A percentile compares a stretch with the other conserved stretches of the same genome.
Conservation (phyloP, 768 basidiomycete species). For the Tylopilus felleus region DNA sequence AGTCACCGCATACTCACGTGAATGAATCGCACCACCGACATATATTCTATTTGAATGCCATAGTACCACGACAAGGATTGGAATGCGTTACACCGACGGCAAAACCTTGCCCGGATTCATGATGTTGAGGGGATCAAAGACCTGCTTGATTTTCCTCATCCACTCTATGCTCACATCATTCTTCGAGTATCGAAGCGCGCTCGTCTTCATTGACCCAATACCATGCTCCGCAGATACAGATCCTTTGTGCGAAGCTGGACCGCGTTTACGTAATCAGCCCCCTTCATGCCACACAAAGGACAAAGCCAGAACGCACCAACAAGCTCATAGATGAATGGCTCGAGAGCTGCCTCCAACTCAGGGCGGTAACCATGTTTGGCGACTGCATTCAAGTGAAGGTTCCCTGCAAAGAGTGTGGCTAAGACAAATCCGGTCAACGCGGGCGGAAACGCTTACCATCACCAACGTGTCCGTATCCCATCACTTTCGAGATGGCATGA, state of each 20-base stretch:
- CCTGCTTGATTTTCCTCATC: slow-evolving; percentile 86
- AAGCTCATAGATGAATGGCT: slow-evolving; percentile 94
- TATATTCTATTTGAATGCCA: not conserved
- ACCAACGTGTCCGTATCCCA: slow-evolving; percentile 96
- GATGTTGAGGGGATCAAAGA: slow-evolving; percentile 89
- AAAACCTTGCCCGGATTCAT: slow-evolving; percentile 92
- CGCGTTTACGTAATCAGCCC: slow-evolving; percentile 1
- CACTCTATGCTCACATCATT: slow-evolving; percentile 69
- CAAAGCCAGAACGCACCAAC: slow-evolving; percentile 51
- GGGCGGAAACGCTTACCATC: slow-evolving; percentile 62
- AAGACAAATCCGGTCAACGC: not conserved
- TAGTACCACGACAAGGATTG: not conserved
- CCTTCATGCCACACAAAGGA: not conserved
- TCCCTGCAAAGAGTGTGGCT: slow-evolving; percentile 49
- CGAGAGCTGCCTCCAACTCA: slow-evolving; percentile 82
- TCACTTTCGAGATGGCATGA: slow-evolving; percentile 73
- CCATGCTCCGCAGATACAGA: slow-evolving; percentile 98
- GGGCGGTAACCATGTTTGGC: slow-evolving; percentile 71
- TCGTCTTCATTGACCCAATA: slow-evolving; percentile 92
- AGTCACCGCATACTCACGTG: not conserved
- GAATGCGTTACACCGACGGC: slow-evolving; percentile 9
- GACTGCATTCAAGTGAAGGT: slow-evolving; percentile 89
- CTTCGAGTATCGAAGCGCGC: slow-evolving; percentile 88
- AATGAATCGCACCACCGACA: not conserved
- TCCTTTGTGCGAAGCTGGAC: slow-evolving; percentile 68